These are phyloP conservation scores for Astragalus glycyphyllos DNA, from an alignment of 306 rosid genomes.

Conservation along the genomic window DNA sequence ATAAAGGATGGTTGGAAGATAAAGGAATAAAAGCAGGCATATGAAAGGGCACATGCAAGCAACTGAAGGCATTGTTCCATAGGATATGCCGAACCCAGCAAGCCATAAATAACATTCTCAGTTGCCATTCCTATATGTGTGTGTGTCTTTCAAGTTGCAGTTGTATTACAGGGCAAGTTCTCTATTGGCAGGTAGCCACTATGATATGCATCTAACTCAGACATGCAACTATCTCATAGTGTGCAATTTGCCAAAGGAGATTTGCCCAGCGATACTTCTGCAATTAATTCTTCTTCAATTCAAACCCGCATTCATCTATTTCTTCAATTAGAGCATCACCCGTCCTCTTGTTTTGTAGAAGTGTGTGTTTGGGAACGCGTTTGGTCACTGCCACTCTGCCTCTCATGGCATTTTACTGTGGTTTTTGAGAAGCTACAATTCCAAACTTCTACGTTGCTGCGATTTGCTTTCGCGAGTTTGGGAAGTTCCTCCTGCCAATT, in stretches of 20 bases:
- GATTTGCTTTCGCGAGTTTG: no score
- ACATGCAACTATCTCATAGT: constrained; percentile 33
- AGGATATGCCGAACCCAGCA: constrained; percentile 56
- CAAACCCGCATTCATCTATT: not conserved
- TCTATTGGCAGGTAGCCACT: constrained; percentile 68
- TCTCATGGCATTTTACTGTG: no score
- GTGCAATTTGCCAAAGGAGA: constrained; percentile 75
- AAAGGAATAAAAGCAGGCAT: constrained; percentile 51
- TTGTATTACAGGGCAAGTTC: constrained; percentile 67
- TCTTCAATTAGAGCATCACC: constrained; percentile 5
- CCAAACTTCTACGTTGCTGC: no score
- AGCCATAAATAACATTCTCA: constrained; percentile 36
- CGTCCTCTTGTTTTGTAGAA: not conserved
- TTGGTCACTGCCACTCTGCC: no score
- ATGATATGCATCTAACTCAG: not conserved
- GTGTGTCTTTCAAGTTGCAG: constrained; percentile 43
- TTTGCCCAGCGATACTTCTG: constrained; percentile 70
- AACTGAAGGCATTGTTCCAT: constrained; percentile 52
- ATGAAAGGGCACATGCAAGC: constrained; percentile 12
- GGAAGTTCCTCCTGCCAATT: no score
- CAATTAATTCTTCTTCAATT: constrained; percentile 35
- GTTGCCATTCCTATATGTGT: constrained; percentile 1
- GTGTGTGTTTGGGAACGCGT: no score
- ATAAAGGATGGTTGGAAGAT: constrained; percentile 18
- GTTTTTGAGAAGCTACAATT: no score